Evolutionary conservation across 805 yeast genomes (phyloP), one percentile per base, ranked within the genome.

Genomic region (Lipomyces kockii): DNA sequence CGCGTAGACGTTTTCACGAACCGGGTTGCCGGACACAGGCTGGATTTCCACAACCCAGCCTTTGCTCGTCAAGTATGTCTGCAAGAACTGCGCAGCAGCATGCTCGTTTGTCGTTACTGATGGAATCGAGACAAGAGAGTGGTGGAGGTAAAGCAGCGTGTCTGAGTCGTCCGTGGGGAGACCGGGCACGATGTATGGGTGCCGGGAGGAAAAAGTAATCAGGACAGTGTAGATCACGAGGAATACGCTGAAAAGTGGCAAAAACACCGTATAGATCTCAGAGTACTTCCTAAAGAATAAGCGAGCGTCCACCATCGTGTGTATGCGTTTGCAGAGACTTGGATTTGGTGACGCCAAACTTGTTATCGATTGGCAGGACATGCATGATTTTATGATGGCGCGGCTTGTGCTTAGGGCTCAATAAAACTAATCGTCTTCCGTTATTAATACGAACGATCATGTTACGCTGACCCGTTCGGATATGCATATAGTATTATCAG

Each of bases 11-110:
- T 88, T 86, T 72, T 76, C 74, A 60, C 89, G 80, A 6, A 73
- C 71, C 9, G 75, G 67, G 8, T 66, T 75, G 14, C 72, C 76
- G 25, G 77, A 74, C 17, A 83, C 79, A 9, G 76, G 69, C 56
- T 81, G 80, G 35, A 74, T 61, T 71, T 87, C 87, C 2, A 87
- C 89, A 0, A 86, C 85, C 63, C 86, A 80, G 1, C 88, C 89
- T 17, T 74, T 74, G 1, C 67, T 57, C 29, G 74, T 72, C 46
- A 87, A 78, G 69, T 82, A 85, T 2, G 70, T 66, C 37, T 75
- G 72, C 57, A 87, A 73, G 69, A 72, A 85, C 2, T 74, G 65
- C 1, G 83, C 82, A 0, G 82, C 86, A 0, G 68, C 75, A 3
- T 68, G 61, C 66, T 82, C 85, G 22, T 76, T 62, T n/a, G 65